phyloP scores from a whole-genome alignment of 2,329 filamentous ascomycete species.

The Tolypocladium pustulatum region DNA sequence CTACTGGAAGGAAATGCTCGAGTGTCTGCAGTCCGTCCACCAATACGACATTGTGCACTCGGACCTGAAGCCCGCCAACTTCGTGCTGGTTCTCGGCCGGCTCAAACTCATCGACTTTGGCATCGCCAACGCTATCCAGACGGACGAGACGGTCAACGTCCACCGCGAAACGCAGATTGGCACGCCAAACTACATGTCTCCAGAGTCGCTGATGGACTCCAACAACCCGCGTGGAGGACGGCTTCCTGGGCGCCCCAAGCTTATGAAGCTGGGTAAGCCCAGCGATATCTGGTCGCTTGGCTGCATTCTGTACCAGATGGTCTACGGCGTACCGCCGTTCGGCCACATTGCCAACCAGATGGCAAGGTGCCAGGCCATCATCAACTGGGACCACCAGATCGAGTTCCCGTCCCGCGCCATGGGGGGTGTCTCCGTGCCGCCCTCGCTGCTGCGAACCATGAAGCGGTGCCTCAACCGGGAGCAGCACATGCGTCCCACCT shows the following conservation, averaged over 20 bases:
- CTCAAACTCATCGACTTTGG: slow-evolving; percentile 98
- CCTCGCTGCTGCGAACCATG: slow-evolving; percentile 49
- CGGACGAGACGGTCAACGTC: slow-evolving; percentile 92
- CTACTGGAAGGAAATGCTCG: slow-evolving; percentile 99
- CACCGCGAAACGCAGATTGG: slow-evolving; percentile 93
- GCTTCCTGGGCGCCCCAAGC: slow-evolving; percentile 43
- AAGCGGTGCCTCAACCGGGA: slow-evolving; percentile 53
- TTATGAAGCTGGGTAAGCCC: slow-evolving; percentile 93
- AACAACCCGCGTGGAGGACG: slow-evolving; percentile 50
- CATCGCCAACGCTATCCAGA: slow-evolving; percentile 94
- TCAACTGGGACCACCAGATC: slow-evolving; percentile 65
- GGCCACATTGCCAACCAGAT: slow-evolving; percentile 84
- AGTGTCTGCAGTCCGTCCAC: slow-evolving; percentile 85
- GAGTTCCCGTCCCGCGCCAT: slow-evolving; percentile 61
- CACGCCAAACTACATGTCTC: slow-evolving; percentile 98
- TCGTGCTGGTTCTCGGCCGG: slow-evolving; percentile 80
- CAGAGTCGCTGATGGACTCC: slow-evolving; percentile 82
- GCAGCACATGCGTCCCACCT: slow-evolving; percentile 51
- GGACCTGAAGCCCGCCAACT: slow-evolving; percentile 94
- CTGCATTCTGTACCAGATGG: slow-evolving; percentile 96
- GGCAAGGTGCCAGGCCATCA: slow-evolving; percentile 76
- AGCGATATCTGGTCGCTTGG: slow-evolving; percentile 94
- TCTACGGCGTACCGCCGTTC: slow-evolving; percentile 93
- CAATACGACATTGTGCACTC: slow-evolving; percentile 89
- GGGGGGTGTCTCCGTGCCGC: slow-evolving; percentile 51